Evolutionary conservation across 1,284 basidiomycete genomes (phyloP).

Genomic region (Apiotrichum siamense): DNA sequence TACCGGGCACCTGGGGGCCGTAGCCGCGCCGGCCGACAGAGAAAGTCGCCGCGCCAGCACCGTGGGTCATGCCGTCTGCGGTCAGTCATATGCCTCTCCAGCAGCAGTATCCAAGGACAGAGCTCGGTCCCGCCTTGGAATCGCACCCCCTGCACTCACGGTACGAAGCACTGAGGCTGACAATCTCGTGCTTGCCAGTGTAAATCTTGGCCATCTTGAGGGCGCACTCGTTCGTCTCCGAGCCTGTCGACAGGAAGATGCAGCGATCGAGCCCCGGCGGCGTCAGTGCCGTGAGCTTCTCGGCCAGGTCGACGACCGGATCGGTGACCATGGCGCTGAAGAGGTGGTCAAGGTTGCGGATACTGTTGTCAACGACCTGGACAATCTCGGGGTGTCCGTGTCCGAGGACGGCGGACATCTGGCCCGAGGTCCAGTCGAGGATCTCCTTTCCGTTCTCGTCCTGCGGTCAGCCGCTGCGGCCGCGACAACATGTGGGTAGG

Average conservation of each 20-base stretch:
- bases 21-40: constrained; percentile 29
- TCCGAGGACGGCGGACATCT: constrained; percentile 33
- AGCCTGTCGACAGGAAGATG: constrained; percentile 34
- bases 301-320: constrained; percentile 30
- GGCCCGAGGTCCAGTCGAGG: constrained; percentile 37
- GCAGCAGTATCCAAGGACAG: no score
- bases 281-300: constrained; percentile 20
- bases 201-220: constrained; percentile 40
- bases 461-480: constrained; percentile 4
- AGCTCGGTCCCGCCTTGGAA: no score
- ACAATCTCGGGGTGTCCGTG: constrained; percentile 36
- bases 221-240: constrained; percentile 35
- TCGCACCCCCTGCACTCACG: no score
- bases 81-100: background rate
- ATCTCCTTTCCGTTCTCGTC: constrained; percentile 30
- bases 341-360: constrained; percentile 34
- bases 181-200: constrained; percentile 36
- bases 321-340: constrained; percentile 31
- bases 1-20: constrained; percentile 31
- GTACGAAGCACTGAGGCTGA: constrained; percentile 27
- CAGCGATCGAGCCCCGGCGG: constrained; percentile 25
- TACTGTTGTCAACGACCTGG: constrained; percentile 20
- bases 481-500: background rate
- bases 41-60: constrained; percentile 33
- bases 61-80: constrained; percentile 34